Evolutionary conservation across 2,329 filamentous ascomycete species (phyloP).

Genomic region (Xylariomycetidae sp.): DNA sequence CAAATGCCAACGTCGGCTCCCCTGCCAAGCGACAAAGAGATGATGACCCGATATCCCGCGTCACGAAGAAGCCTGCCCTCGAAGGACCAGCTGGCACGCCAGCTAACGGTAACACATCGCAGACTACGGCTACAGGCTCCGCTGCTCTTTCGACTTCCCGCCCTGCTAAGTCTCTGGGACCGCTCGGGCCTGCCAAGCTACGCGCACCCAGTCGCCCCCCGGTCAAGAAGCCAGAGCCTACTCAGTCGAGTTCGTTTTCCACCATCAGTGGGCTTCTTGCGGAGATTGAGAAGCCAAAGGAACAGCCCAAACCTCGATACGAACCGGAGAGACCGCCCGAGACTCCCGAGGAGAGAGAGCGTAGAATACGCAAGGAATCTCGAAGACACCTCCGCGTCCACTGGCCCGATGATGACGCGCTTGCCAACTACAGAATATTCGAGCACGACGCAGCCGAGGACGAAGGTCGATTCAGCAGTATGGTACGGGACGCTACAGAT

Average conservation of each 20-base stretch:
- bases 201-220: conserved; percentile 39
- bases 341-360: conserved; percentile 62
- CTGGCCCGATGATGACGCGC: conserved; percentile 63
- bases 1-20: conserved; percentile 5
- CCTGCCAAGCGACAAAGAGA: conserved; percentile 33
- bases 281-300: conserved; percentile 47
- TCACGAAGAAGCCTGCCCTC: conserved; percentile 34
- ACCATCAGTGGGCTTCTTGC: conserved; percentile 52
- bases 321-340: conserved; percentile 50
- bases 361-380: conserved; percentile 67
- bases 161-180: conserved; percentile 15
- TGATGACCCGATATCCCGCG: conserved; percentile 33
- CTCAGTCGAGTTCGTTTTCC: conserved; percentile 35
- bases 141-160: conserved; percentile 3
- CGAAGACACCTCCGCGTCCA: conserved; percentile 65
- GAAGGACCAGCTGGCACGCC: conserved; percentile 23
- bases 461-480: conserved; percentile 60
- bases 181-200: conserved; percentile 43
- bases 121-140: conserved; percentile 9
- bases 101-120: conserved; percentile 28
- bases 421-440: conserved; percentile 66
- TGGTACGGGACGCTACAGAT: conserved; percentile 68
- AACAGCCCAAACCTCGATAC: conserved; percentile 36
- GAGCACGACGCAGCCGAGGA: conserved; percentile 69
- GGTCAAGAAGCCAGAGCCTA: conserved; percentile 32